Conservation (phyloP, 2,329 filamentous ascomycete genomes). For the Thielaviopsis populi region DNA sequence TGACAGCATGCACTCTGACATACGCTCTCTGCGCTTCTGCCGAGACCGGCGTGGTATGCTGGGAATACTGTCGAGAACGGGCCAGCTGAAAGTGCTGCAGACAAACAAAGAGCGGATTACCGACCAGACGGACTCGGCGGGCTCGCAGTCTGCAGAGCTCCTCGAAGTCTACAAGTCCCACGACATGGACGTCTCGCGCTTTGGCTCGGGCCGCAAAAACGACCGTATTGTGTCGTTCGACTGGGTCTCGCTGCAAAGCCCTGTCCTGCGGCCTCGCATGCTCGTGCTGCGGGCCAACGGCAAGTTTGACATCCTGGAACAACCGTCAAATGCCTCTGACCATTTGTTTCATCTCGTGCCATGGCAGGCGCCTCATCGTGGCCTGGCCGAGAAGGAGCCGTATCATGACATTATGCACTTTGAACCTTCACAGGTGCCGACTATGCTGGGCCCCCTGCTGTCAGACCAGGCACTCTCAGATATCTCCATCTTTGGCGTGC, state of each 20-base stretch:
- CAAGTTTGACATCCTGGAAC: constrained; percentile 45
- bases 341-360: constrained; percentile 46
- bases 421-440: constrained; percentile 36
- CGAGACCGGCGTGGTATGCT: constrained; percentile 46
- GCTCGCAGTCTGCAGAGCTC: constrained; percentile 34
- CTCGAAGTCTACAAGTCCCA: constrained; percentile 44
- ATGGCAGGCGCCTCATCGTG: constrained; percentile 45
- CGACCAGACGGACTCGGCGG: neutral
- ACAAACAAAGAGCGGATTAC: constrained; percentile 40
- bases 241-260: constrained; percentile 46
- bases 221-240: constrained; percentile 54
- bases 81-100: constrained; percentile 47
- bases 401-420: constrained; percentile 46
- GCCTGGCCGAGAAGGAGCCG: constrained; percentile 35
- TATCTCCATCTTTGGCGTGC: constrained; percentile 40
- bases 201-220: constrained; percentile 36
- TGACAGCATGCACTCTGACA: constrained; percentile 44
- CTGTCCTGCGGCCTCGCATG: constrained; percentile 41
- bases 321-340: constrained; percentile 41
- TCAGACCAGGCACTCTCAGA: constrained; percentile 39
- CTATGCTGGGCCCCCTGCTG: constrained; percentile 40
- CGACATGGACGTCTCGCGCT: constrained; percentile 46
- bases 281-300: constrained; percentile 46
- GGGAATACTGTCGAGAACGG: constrained; percentile 45
- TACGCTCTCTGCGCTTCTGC: constrained; percentile 48